Evolutionary conservation across 805 yeast genomes (phyloP).

Genomic region (Metschnikowia drakensbergensis): DNA sequence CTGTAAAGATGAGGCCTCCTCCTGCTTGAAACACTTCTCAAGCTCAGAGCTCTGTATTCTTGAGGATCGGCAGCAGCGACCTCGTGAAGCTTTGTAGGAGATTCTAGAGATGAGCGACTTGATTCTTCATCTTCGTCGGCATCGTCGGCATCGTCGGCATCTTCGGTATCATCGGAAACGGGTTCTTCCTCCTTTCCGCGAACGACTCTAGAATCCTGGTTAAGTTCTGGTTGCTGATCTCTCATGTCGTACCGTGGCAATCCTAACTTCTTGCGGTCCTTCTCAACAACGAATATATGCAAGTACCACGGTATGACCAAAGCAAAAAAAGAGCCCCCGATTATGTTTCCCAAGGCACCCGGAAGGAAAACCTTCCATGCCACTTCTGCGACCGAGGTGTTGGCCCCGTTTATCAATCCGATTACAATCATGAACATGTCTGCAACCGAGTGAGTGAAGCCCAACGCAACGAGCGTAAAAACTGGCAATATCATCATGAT

Average conservation of each 20-base stretch:
- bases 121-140: slow-evolving; percentile 6
- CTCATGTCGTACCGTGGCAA: slow-evolving; percentile 67
- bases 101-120: slow-evolving; percentile 2
- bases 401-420: slow-evolving; percentile 66
- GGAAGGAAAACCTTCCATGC: slow-evolving; percentile 75
- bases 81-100: neutral
- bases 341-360: slow-evolving; percentile 67
- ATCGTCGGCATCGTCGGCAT: slow-evolving; percentile 7
- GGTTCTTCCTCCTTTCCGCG: slow-evolving; percentile 26
- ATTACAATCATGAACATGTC: slow-evolving; percentile 70
- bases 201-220: slow-evolving; percentile 75
- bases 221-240: slow-evolving; percentile 78
- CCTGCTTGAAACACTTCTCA: slow-evolving; percentile 4
- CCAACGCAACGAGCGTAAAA: slow-evolving; percentile 73
- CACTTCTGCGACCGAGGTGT: slow-evolving; percentile 56
- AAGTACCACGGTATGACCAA: slow-evolving; percentile 66
- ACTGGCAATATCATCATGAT: slow-evolving; percentile 62
- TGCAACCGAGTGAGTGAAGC: slow-evolving; percentile 78
- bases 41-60: neutral
- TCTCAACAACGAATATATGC: slow-evolving; percentile 68
- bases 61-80: neutral
- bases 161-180: slow-evolving; percentile 9
- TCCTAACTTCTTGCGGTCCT: slow-evolving; percentile 57
- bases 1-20: neutral
- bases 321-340: slow-evolving; percentile 75